Evolutionary conservation across 805 yeast genomes (phyloP), one percentile per base, ranked within the genome.

Genomic region (Soucietia sequanensis): DNA sequence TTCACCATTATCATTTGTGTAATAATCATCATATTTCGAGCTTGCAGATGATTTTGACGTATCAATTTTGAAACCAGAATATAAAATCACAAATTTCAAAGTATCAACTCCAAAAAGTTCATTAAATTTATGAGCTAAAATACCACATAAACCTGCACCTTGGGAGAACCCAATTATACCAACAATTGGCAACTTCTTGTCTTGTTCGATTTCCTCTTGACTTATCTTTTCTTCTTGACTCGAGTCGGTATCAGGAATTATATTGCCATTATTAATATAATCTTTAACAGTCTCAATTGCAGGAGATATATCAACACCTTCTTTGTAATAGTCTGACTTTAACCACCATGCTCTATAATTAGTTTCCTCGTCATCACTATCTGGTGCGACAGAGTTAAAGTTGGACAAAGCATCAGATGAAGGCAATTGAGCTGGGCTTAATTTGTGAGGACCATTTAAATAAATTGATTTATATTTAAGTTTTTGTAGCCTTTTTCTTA

Each of bases 131-230:
- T 79, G 77, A 28, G 85, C 68, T 20, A 89, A 55, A 17, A 86
- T 68, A 1, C 91, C 85, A 1, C 87, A 81, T 23, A 91, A 63
- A 1, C 93, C 95, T 5, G 97, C 95, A 42, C 99, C 99, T 58
- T 93, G 98, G 8, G 95, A 83, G 56, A 91, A 91, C 1, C 97
- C 98, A 28, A 93, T 62, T 14, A 91, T 63, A 5, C 98, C 99
- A 15, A 82, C 84, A 46, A 87, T 85, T 1, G 97, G 97, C 13
- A 58, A 42, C 1, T 34, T 21, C 21, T 41, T 42, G 22, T 48
- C 59, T n/a, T 46, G 48, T 3, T 47, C 52, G 7, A 21, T 19
- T 2, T 41, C 44, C 6, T 35, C 43, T 8, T 50, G 47, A 4
- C 51, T 42, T 14, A 42, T 48, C 5, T 39, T 42, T 23, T 48